Conservation (phyloP, 805 yeast genomes). For the Cyberlindnera maclurae region DNA sequence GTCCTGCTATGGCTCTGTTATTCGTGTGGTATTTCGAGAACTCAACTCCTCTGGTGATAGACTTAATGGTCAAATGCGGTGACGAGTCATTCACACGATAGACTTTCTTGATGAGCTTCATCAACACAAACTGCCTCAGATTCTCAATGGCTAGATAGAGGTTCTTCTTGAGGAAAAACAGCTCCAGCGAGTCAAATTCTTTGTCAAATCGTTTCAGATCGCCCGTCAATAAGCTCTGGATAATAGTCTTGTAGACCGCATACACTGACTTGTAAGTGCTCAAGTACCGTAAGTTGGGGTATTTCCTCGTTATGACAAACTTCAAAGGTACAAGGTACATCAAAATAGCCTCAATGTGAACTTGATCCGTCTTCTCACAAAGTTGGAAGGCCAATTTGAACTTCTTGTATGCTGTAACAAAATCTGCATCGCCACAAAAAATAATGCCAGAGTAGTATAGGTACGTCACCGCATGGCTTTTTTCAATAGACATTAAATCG, state of each 20-base stretch:
- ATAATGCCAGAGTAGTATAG: constrained; percentile 65
- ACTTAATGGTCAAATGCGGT: constrained; percentile 30
- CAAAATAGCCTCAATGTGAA: constrained; percentile 36
- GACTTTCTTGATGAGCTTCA: constrained; percentile 40
- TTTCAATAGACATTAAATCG: constrained; percentile 33
- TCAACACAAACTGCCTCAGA: constrained; percentile 42
- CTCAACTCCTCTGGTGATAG: constrained; percentile 38
- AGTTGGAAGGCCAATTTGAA: constrained; percentile 39
- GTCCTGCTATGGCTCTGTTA: not conserved
- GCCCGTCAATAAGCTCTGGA: constrained; percentile 37
- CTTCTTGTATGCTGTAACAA: constrained; percentile 40
- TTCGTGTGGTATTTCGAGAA: constrained; percentile 23
- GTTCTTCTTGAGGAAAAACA: constrained; percentile 46
- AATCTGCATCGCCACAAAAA: constrained; percentile 59
- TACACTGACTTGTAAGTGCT: constrained; percentile 34
- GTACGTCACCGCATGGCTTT: constrained; percentile 50
- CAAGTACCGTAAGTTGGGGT: constrained; percentile 41
- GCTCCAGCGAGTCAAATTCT: constrained; percentile 37
- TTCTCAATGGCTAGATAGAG: constrained; percentile 54
- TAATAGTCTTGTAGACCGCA: constrained; percentile 31
- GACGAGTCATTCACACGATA: constrained; percentile 21
- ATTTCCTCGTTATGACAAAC: constrained; percentile 38
- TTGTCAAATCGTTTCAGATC: constrained; percentile 45
- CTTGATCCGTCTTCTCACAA: constrained; percentile 8
- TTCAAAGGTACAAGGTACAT: constrained; percentile 58